Conservation (phyloP, 306 rosid species). For the Cicer arietinum region DNA sequence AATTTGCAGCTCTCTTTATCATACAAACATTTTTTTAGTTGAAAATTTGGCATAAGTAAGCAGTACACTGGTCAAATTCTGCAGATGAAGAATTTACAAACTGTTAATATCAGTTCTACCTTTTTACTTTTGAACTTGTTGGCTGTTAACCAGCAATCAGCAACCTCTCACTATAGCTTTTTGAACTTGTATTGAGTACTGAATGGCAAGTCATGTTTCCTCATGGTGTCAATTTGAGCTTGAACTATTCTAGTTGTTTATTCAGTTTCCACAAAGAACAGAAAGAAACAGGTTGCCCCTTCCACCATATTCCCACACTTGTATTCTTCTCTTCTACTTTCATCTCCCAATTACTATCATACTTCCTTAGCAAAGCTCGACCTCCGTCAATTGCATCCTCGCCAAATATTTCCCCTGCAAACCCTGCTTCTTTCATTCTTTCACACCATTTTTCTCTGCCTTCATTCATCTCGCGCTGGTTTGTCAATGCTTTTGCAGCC, state of each 20-base stretch:
- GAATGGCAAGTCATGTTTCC: too few relatives aligned
- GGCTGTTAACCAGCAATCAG: too few relatives aligned
- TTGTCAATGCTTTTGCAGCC: conserved; percentile 77
- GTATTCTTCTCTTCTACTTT: conserved; percentile 67
- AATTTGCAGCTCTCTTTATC: conserved; percentile 33
- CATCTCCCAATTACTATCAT: conserved; percentile 89
- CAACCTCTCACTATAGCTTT: too few relatives aligned
- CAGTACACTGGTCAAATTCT: background rate
- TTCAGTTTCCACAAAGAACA: conserved; percentile 77
- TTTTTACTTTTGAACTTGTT: background rate
- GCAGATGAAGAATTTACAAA: conserved; percentile 3
- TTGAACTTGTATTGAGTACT: too few relatives aligned
- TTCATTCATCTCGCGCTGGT: conserved; percentile 74
- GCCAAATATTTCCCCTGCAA: conserved; percentile 57
- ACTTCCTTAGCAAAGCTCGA: conserved; percentile 82
- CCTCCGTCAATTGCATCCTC: conserved; percentile 82
- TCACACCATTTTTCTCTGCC: conserved; percentile 83
- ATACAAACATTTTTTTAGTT: conserved; percentile 19
- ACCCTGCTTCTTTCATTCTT: conserved; percentile 76
- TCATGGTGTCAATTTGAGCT: conserved; percentile 36
- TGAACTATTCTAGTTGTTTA: conserved; percentile 33
- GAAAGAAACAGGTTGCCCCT: conserved; percentile 79
- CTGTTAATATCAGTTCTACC: background rate
- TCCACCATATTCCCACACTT: conserved; percentile 81
- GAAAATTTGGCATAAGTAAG: conserved; percentile 4